Percentiles rank a stretch among this genome's conserved stretches.
These are phyloP conservation scores for Penicillium sp. DNA, from an alignment of 2,329 filamentous ascomycete genomes.

Conservation along the genomic window DNA sequence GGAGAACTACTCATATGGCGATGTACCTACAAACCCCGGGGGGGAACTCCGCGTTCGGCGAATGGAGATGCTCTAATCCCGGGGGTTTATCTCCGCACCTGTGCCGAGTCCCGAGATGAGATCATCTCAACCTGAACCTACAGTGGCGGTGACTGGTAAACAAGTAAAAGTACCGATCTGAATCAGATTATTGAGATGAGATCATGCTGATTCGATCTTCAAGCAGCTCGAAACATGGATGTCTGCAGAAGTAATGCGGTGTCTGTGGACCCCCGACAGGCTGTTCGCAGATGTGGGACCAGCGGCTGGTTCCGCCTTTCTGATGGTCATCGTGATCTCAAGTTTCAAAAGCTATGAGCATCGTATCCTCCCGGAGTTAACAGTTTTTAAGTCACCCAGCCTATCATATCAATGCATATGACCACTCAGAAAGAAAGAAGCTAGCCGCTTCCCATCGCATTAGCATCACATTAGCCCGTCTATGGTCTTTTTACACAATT, in stretches of 20 bases:
- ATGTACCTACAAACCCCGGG: not conserved
- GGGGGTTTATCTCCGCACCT: slow-evolving; percentile 10
- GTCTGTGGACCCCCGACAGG: not conserved
- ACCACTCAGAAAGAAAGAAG: too few species aligned
- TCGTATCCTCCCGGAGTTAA: not conserved
- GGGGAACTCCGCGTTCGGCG: not conserved
- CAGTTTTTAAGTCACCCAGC: too few species aligned
- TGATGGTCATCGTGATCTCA: not conserved
- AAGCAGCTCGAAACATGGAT: not conserved
- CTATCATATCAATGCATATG: not conserved
- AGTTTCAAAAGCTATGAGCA: not conserved
- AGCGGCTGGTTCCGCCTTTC: not conserved
- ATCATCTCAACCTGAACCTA: not conserved
- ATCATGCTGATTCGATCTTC: not conserved
- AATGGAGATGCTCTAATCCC: slow-evolving; percentile 3
- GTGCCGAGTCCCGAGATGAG: slow-evolving; percentile 11
- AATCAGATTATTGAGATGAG: not conserved
- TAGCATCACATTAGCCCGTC: too few species aligned
- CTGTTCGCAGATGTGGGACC: not conserved
- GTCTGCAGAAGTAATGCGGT: not conserved
- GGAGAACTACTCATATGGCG: not conserved
- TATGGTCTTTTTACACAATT: too few species aligned
- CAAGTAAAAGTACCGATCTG: not conserved
- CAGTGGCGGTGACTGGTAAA: not conserved
- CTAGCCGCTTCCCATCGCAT: too few species aligned